Percentiles rank a stretch among this genome's conserved stretches.
phyloP scores from a whole-genome alignment of 31 red algal genomes.

The Asparagopsis taxiformis region DNA sequence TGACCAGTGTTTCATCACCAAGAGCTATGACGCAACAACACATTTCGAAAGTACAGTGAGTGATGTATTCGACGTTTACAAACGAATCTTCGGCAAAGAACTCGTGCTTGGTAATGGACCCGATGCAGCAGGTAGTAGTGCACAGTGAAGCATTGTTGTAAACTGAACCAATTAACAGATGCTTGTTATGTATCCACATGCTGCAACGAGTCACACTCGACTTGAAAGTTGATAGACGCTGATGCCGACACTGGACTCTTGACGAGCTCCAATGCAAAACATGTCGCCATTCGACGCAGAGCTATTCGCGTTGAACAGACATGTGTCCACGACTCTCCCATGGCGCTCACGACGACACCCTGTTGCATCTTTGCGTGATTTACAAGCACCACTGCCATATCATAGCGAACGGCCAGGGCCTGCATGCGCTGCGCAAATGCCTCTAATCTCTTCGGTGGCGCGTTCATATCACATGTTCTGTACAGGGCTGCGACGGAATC shows the following conservation, averaged over 20 bases:
- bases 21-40: conserved; percentile 95
- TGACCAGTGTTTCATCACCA: conserved; percentile 75
- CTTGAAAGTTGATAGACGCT: conserved; percentile 10
- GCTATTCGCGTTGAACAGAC: conserved; percentile 31
- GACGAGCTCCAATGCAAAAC: conserved; percentile 25
- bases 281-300: conserved; percentile 10
- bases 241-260: conserved; percentile 32
- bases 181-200: no score
- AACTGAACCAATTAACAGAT: neutral
- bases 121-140: conserved; percentile 34
- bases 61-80: conserved; percentile 93
- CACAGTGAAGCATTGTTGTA: conserved; percentile 6
- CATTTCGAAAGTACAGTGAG: conserved; percentile 95
- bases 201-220: neutral
- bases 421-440: no score
- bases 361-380: no score
- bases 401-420: no score
- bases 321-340: conserved; percentile 56
- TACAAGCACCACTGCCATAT: no score
- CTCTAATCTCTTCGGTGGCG: no score
- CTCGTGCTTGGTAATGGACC: conserved; percentile 60
- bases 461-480: no score
- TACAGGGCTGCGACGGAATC: no score
- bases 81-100: conserved; percentile 76
- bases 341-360: conserved; percentile 9